A percentile compares a stretch with the other conserved stretches of the same genome.
phyloP scores from a whole-genome alignment of 2,329 filamentous ascomycete species.

The Ceratocystis ficicola region DNA sequence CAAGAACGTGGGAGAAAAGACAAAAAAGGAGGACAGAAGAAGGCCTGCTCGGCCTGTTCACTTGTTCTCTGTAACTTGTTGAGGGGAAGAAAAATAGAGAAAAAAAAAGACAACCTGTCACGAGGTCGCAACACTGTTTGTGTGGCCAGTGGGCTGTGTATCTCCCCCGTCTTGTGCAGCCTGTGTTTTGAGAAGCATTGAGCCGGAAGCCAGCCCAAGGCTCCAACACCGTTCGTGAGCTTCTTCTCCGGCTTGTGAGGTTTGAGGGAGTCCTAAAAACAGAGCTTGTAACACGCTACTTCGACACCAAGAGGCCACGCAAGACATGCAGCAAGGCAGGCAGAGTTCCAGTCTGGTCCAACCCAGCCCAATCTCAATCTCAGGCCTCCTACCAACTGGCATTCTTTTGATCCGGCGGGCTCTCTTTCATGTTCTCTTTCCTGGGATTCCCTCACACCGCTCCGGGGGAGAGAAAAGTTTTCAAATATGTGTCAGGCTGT shows the following conservation, averaged over 20 bases:
- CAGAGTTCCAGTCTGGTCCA: too few species aligned
- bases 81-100: background rate
- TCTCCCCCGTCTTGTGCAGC: too few species aligned
- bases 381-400: too few species aligned
- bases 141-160: too few species aligned
- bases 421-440: too few species aligned
- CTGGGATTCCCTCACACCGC: background rate
- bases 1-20: too few species aligned
- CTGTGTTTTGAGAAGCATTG: too few species aligned
- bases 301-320: background rate
- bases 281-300: background rate
- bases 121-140: too few species aligned
- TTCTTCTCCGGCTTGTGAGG: background rate
- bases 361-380: too few species aligned
- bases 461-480: background rate
- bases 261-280: background rate
- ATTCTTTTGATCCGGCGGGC: too few species aligned
- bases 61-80: background rate
- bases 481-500: background rate
- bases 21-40: too few species aligned
- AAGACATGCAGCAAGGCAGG: background rate
- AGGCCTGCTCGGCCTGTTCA: too few species aligned
- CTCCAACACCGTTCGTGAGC: background rate
- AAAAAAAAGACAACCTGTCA: background rate
- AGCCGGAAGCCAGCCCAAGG: background rate